Evolutionary conservation across 345 rosid species (phyloP).

Genomic region (Eucalyptus fibrosa): DNA sequence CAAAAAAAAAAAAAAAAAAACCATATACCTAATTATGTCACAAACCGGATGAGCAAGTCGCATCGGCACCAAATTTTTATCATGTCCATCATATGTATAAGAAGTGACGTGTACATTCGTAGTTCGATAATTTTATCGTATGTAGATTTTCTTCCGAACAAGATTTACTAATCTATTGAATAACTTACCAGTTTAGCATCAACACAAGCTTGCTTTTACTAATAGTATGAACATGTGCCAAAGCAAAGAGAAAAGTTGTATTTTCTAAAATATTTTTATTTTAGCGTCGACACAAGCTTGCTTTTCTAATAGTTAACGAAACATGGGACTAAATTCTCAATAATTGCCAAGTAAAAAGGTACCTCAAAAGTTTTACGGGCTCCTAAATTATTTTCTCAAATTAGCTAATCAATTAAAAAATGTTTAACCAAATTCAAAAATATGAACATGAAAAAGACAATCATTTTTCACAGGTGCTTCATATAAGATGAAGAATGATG

Average conservation of each 20-base stretch:
- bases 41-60: not conserved
- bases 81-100: not conserved
- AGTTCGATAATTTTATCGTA: fast-evolving
- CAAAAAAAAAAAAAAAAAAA: too few relatives aligned
- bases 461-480: not conserved
- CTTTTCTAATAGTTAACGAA: not conserved
- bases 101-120: not conserved
- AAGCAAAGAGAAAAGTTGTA: not conserved
- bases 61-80: not conserved
- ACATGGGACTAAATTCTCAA: not conserved
- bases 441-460: fast-evolving
- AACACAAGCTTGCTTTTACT: not conserved
- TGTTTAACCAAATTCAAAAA: fast-evolving
- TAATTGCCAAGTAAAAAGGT: not conserved
- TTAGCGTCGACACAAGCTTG: fast-evolving
- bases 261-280: not conserved
- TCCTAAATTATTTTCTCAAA: not conserved
- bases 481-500: not conserved
- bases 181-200: not conserved
- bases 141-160: not conserved
- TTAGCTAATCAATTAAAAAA: not conserved
- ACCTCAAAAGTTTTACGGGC: not conserved
- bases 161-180: too few relatives aligned
- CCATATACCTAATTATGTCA: not conserved
- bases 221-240: not conserved